phyloP scores from a whole-genome alignment of 2,329 filamentous ascomycete species.

The Microdochium bolleyi region DNA sequence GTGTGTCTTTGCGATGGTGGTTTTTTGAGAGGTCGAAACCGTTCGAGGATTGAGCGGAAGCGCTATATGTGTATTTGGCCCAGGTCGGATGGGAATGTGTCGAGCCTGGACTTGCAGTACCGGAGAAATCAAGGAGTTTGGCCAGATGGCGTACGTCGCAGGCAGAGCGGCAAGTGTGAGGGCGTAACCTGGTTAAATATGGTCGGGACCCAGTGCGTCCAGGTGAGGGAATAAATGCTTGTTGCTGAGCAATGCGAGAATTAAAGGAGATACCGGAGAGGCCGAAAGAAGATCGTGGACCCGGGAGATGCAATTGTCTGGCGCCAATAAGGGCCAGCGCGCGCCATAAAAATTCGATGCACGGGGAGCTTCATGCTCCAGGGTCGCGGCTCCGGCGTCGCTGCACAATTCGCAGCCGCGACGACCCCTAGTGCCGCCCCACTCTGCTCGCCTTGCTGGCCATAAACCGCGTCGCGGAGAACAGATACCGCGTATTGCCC shows the following conservation, averaged over 20 bases:
- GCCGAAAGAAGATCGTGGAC: background rate
- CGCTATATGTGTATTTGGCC: too few species aligned
- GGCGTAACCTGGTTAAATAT: too few species aligned
- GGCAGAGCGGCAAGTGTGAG: too few species aligned
- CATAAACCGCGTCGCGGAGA: too few species aligned
- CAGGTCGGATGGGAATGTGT: too few species aligned
- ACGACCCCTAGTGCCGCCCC: background rate
- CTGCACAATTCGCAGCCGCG: too few species aligned
- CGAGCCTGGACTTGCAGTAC: too few species aligned
- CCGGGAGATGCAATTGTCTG: background rate
- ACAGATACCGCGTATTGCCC: too few species aligned
- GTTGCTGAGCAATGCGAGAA: background rate
- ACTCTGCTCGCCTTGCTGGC: conserved; percentile 2
- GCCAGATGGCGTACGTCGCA: too few species aligned
- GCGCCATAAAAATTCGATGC: background rate
- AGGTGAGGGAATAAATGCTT: background rate
- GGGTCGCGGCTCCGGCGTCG: background rate
- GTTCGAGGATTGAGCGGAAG: background rate
- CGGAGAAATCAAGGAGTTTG: too few species aligned
- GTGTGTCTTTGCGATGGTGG: background rate
- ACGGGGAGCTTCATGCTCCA: background rate
- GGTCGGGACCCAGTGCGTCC: background rate
- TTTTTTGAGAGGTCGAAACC: background rate
- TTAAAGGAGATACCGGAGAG: background rate
- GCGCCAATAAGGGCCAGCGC: background rate